These are phyloP conservation scores for Comarum palustre DNA, from an alignment of 306 rosid genomes.

Conservation along the genomic window DNA sequence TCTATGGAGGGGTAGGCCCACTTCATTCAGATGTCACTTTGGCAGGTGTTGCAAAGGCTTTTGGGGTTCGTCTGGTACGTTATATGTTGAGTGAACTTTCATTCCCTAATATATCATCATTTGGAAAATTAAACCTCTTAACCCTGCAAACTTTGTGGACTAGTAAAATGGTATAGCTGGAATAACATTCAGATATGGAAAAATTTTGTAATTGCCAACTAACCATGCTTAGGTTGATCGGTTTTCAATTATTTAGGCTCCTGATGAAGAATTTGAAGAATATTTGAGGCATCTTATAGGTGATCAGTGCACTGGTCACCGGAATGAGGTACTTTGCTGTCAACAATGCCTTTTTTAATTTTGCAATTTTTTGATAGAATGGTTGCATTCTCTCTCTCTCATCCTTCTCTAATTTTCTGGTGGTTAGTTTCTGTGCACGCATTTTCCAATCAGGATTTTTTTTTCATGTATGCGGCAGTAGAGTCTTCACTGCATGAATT, in stretches of 20 bases:
- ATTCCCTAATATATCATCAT: constrained; percentile 10
- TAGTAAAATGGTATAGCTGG: constrained; percentile 2
- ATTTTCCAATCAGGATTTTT: not conserved
- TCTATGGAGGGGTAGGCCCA: constrained; percentile 95
- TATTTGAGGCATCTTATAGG: constrained; percentile 79
- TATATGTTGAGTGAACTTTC: constrained; percentile 19
- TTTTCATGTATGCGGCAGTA: not conserved
- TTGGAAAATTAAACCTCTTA: constrained; percentile 4
- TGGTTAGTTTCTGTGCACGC: not conserved
- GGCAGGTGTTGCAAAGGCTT: constrained; percentile 91
- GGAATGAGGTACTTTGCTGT: constrained; percentile 63
- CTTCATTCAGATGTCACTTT: constrained; percentile 82
- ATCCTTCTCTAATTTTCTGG: not conserved
- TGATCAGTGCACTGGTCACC: constrained; percentile 70
- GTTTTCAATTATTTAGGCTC: constrained; percentile 59
- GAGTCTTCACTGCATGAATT: constrained; percentile 18
- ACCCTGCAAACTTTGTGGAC: constrained; percentile 16
- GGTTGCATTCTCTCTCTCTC: not conserved
- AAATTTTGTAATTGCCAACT: constrained; percentile 12
- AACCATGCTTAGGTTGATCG: constrained; percentile 15
- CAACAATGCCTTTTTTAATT: constrained; percentile 6
- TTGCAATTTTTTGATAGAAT: not conserved
- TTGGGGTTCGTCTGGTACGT: constrained; percentile 89
- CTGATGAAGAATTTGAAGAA: constrained; percentile 96
- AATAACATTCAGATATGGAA: not conserved